Percentiles rank a stretch among this genome's conserved stretches.
phyloP scores from a whole-genome alignment of 2,329 filamentous ascomycete genomes.

The Coniochaeta ligniaria region DNA sequence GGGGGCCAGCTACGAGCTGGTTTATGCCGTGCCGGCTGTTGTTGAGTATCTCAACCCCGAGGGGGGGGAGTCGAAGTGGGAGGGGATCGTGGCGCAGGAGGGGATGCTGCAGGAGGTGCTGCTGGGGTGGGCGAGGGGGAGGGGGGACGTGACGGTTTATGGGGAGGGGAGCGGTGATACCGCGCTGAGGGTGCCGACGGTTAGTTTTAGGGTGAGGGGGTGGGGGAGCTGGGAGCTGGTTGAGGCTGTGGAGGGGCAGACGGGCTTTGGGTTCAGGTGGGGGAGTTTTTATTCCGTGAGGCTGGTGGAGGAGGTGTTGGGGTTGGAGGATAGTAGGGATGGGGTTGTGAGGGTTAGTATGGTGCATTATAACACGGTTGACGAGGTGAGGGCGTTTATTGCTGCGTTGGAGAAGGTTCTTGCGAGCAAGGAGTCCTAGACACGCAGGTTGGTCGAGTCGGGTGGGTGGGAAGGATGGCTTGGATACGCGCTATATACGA shows the following conservation, averaged over 20 bases:
- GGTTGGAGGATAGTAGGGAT: conserved; percentile 38
- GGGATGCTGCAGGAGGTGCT: conserved; percentile 46
- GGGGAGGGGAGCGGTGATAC: conserved; percentile 44
- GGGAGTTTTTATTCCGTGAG: conserved; percentile 58
- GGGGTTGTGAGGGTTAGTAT: conserved; percentile 59
- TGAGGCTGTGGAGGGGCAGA: conserved; percentile 47
- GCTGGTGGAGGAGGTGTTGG: conserved; percentile 47
- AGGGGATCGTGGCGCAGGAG: conserved; percentile 47
- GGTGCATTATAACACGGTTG: conserved; percentile 61
- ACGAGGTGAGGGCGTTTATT: conserved; percentile 48
- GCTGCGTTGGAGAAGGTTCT: conserved; percentile 43
- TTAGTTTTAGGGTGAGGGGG: conserved; percentile 54
- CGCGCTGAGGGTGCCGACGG: conserved; percentile 48
- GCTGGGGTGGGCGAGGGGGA: conserved; percentile 45
- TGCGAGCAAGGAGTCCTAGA: not conserved
- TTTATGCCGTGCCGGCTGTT: conserved; percentile 54
- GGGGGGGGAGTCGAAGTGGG: conserved; percentile 27
- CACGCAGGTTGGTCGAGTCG: too few species aligned
- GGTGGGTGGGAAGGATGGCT: not conserved
- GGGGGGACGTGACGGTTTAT: conserved; percentile 43
- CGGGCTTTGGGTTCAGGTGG: conserved; percentile 51
- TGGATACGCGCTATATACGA: not conserved
- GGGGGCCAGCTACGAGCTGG: conserved; percentile 63
- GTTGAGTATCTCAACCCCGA: conserved; percentile 49
- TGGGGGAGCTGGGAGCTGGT: conserved; percentile 42